A percentile compares a stretch with the other conserved stretches of the same genome.
Conservation (phyloP, 2,329 filamentous ascomycete genomes). For the Sclerotinia nivalis region DNA sequence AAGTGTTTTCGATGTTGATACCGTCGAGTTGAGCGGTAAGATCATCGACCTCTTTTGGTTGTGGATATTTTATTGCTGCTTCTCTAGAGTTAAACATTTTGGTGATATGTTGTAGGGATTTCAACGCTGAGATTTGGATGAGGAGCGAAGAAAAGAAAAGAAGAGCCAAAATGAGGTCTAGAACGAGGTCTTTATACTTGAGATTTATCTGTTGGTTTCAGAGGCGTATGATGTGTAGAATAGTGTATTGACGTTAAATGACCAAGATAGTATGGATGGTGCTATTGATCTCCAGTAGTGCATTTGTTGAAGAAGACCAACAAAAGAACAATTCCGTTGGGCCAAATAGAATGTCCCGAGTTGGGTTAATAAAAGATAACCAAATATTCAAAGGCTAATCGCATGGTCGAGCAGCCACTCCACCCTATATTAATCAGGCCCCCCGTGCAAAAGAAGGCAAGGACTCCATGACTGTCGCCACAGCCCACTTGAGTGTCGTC, state of each 20-base stretch:
- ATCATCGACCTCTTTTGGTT: background rate
- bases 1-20: background rate
- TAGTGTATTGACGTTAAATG: background rate
- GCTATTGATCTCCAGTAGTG: background rate
- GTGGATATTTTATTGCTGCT: background rate
- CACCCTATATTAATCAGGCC: background rate
- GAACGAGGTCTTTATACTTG: background rate
- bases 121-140: background rate
- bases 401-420: background rate
- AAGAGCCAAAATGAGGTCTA: background rate
- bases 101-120: too few species aligned
- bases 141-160: background rate
- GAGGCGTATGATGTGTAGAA: background rate
- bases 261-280: background rate
- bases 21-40: background rate
- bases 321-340: too few species aligned
- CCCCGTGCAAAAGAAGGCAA: conserved; percentile 31
- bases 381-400: background rate
- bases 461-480: conserved; percentile 57
- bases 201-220: background rate
- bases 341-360: background rate
- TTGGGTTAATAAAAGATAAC: background rate
- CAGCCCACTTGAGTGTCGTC: conserved; percentile 66
- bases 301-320: background rate
- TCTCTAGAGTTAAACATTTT: background rate